phyloP scores from a whole-genome alignment of 495 filamentous ascomycete species.

The Immersiella caudata region DNA sequence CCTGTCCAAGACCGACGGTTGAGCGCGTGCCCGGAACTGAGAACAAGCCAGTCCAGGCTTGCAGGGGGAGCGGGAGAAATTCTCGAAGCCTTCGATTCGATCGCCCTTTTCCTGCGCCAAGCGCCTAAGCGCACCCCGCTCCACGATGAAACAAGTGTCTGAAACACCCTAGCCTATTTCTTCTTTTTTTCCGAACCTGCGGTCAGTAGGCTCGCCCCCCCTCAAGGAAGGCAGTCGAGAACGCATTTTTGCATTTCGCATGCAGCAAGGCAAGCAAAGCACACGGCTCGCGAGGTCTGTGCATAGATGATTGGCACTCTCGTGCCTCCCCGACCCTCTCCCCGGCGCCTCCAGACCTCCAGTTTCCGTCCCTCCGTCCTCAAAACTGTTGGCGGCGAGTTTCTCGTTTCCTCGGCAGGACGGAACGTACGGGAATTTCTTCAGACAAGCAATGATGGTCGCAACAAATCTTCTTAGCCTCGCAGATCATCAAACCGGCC shows the following conservation, averaged over 20 bases:
- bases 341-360: background rate
- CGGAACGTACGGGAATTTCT: conserved; percentile 3
- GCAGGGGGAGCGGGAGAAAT: background rate
- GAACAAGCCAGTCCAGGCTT: background rate
- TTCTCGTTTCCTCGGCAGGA: background rate
- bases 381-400: background rate
- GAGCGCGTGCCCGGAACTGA: background rate
- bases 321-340: background rate
- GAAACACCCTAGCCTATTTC: conserved; percentile 1
- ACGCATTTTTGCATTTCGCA: conserved; percentile 1
- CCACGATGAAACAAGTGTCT: background rate
- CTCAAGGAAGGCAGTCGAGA: background rate
- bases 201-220: background rate
- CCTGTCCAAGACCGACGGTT: background rate
- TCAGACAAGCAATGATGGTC: conserved; percentile 10
- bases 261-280: background rate
- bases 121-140: background rate
- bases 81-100: conserved; percentile 1
- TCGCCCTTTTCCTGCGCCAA: conserved; percentile 1
- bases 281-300: background rate
- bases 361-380: background rate
- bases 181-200: background rate
- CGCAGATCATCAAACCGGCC: conserved; percentile 13
- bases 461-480: background rate
- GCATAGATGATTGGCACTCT: background rate